phyloP scores from a whole-genome alignment of 495 filamentous ascomycete genomes.

The Neurospora intermedia region DNA sequence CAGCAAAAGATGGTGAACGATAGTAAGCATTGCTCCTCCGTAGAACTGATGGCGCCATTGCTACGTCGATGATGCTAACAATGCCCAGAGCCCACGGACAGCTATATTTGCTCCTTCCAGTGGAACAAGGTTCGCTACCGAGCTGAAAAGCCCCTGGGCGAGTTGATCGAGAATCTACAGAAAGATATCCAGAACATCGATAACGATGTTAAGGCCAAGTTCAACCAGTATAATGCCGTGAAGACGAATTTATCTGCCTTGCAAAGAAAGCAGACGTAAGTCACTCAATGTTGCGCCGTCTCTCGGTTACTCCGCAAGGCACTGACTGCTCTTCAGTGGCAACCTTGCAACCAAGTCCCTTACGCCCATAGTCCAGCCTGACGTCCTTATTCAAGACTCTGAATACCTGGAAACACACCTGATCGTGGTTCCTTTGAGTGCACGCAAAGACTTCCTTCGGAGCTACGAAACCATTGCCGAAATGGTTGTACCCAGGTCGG shows the following conservation, averaged over 20 bases:
- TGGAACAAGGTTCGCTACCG: constrained; percentile 98
- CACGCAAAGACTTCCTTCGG: constrained; percentile 76
- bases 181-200: constrained; percentile 84
- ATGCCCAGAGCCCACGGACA: constrained; percentile 71
- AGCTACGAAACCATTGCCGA: constrained; percentile 78
- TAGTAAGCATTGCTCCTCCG: constrained; percentile 45
- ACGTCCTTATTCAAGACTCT: constrained; percentile 69
- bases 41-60: constrained; percentile 1
- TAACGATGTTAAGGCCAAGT: constrained; percentile 88
- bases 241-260: constrained; percentile 71
- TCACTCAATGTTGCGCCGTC: constrained; percentile 27
- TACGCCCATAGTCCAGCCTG: constrained; percentile 71
- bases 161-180: constrained; percentile 75
- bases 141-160: constrained; percentile 75
- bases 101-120: constrained; percentile 76
- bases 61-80: neutral
- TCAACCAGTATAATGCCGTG: constrained; percentile 80
- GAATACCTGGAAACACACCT: constrained; percentile 96
- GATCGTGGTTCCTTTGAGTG: constrained; percentile 67
- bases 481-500: constrained; percentile 81
- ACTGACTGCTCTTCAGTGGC: constrained; percentile 43
- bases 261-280: constrained; percentile 68
- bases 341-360: constrained; percentile 93
- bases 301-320: constrained; percentile 5
- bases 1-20: constrained; percentile 93